Percentiles rank a stretch among this genome's conserved stretches.
Conservation (phyloP, 257 asterid species). For the Nicotiana noctiflora region DNA sequence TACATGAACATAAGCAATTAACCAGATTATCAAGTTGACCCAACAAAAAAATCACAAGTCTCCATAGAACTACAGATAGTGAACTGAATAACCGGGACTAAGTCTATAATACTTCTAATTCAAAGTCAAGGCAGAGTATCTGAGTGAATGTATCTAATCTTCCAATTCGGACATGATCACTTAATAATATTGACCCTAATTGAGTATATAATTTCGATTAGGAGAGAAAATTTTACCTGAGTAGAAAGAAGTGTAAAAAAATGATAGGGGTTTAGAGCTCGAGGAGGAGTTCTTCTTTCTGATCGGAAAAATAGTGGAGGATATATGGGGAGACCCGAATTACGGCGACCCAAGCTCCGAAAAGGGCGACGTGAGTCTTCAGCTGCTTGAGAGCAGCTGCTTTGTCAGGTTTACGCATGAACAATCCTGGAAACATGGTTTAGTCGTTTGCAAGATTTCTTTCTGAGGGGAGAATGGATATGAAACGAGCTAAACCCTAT, state of each 20-base stretch:
- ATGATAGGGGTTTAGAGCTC: slow-evolving; percentile 29
- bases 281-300: slow-evolving; percentile 50
- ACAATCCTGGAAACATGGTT: slow-evolving; percentile 81
- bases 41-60: neutral
- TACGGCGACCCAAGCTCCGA: slow-evolving; percentile 72
- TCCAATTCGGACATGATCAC: neutral
- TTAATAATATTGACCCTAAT: neutral
- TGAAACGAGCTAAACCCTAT: slow-evolving; percentile 26
- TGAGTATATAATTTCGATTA: neutral
- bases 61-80: neutral
- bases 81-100: neutral
- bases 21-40: neutral
- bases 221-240: neutral
- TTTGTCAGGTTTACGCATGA: slow-evolving; percentile 77
- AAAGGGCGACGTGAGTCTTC: slow-evolving; percentile 56
- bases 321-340: slow-evolving; percentile 71
- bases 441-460: neutral
- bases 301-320: slow-evolving; percentile 64
- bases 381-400: slow-evolving; percentile 89
- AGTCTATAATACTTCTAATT: neutral
- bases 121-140: neutral
- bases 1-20: neutral
- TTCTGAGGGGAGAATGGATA: neutral
- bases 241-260: too few relatives aligned
- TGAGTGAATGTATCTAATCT: neutral